Evolutionary conservation across 2,329 filamentous ascomycete genomes (phyloP).

Genomic region (Aulographum hederae): DNA sequence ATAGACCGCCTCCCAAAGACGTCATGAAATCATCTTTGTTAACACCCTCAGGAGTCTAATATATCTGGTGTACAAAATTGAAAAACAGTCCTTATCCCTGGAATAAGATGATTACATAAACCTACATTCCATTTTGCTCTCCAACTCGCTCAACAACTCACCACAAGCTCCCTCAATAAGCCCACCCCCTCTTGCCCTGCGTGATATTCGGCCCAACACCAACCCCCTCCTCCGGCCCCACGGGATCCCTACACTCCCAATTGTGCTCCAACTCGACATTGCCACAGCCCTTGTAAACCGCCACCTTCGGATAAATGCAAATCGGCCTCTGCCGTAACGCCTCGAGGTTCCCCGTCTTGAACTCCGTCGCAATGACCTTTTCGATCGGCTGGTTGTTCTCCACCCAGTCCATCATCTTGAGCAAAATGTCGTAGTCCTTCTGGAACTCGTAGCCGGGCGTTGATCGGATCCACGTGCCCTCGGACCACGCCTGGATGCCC

Average conservation of each 20-base stretch:
- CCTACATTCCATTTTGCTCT: too few relatives aligned
- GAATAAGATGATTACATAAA: too few relatives aligned
- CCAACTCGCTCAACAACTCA: too few relatives aligned
- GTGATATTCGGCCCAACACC: too few relatives aligned
- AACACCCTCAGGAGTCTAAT: too few relatives aligned
- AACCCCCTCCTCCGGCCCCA: too few relatives aligned
- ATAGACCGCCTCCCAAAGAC: too few relatives aligned
- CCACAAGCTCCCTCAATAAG: too few relatives aligned
- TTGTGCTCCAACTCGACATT: neutral
- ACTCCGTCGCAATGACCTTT: neutral
- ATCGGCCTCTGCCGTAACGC: neutral
- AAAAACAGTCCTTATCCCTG: too few relatives aligned
- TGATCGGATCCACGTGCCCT: neutral
- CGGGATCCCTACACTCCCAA: slow-evolving; percentile 1
- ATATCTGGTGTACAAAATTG: too few relatives aligned
- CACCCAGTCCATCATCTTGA: slow-evolving; percentile 3
- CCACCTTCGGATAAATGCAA: neutral
- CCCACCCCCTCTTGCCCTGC: too few relatives aligned
- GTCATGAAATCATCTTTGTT: too few relatives aligned
- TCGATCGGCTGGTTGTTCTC: slow-evolving; percentile 2
- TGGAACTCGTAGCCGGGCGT: neutral
- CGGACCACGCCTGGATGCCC: neutral
- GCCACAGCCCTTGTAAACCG: neutral
- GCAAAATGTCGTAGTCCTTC: neutral
- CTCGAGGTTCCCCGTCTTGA: neutral